Conservation (phyloP, 2,329 filamentous ascomycete species). For the Chrysoporthe deuterocubensis region DNA sequence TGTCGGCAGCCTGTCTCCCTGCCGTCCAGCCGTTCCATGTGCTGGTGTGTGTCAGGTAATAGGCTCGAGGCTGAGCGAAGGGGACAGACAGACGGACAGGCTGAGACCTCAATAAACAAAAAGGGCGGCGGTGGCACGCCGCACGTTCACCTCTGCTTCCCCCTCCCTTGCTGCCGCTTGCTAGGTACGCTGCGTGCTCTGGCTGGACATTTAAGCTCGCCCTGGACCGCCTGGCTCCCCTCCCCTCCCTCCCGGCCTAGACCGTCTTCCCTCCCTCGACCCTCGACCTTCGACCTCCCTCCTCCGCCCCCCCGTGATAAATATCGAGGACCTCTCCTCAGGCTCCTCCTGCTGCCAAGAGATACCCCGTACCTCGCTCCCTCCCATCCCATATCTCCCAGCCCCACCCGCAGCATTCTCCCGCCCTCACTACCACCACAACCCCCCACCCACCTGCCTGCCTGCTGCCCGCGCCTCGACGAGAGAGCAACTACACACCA, state of each 20-base stretch:
- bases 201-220: neutral
- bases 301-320: neutral
- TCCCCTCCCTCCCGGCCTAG: neutral
- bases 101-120: neutral
- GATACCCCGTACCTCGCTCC: neutral
- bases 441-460: neutral
- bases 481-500: neutral
- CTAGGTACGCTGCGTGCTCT: constrained; percentile 1
- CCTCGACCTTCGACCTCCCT: neutral
- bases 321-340: neutral
- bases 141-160: neutral
- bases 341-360: neutral
- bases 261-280: neutral
- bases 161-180: constrained; percentile 1
- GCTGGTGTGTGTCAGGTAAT: neutral
- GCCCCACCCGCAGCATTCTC: neutral
- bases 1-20: neutral
- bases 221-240: neutral
- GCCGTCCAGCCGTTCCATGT: neutral
- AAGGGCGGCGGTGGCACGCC: neutral
- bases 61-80: neutral
- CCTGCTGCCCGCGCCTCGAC: too few relatives aligned
- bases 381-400: neutral
- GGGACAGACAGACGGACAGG: neutral
- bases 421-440: neutral